Base-by-base conservation (phyloP, 139 green algal genomes). In the Desmodesmus armatus region DNA sequence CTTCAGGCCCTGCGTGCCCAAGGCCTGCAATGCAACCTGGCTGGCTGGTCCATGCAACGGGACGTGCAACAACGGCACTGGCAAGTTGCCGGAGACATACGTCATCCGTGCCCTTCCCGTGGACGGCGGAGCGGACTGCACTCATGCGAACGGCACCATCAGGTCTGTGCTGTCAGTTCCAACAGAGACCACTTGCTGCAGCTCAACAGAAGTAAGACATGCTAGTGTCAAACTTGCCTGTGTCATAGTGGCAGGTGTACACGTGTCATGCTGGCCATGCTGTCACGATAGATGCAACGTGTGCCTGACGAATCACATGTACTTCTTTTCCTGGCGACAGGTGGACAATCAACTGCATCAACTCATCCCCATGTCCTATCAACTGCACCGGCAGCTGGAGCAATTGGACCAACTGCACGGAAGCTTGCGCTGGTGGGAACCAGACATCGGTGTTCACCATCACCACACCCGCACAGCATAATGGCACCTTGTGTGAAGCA, bases 61-160 rank as follows among this genome's bases (percentile, higher is more conserved):
- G 23, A 13, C 43, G 1, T 79, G 71, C 27, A 79, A 79, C 71
- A 79, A 78, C 3, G 70, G 71, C 43, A 79, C 33, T 63, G 71
- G 71, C 7, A 29, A 37, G 0, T 7, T 44, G 2, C 43, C 71
- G 13, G 71, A 79, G 71, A 15, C 29, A 27, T 79, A 33, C 5
- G 44, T 63, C 6, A 40, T 79, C 7, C 17, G 4, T 11, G 29
- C 43, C 11, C 43, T 3, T 25, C 33, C 71, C 0, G 40, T 41
- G 27, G 43, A 79, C 44, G 49, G 49, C 0, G 71, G 71, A 31
- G 69, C 39, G 21, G 41, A 41, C 44, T 79, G 71, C 29, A n/a
- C 43, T 7, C 15, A 41, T 44, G 5, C 71, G 3, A 43, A 63
- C 29, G 44, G 44, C 17, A 63, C 71, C 2, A 79, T 37, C 0